Evolutionary conservation across 148 eudicot genomes (phyloP).

Genomic region (Hydrangea macrophylla): DNA sequence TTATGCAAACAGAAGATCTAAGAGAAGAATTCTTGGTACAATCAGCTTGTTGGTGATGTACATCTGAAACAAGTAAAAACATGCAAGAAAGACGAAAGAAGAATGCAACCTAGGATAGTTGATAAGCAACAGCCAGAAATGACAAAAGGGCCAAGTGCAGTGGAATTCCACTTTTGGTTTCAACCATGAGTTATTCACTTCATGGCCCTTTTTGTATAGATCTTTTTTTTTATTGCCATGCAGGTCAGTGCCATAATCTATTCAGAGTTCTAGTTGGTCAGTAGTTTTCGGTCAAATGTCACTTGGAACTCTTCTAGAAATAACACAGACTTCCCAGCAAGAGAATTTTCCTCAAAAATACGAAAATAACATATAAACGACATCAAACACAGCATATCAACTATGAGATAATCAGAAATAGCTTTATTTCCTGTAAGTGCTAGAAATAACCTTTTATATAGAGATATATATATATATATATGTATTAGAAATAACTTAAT

Average conservation of each 20-base stretch:
- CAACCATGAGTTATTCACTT: too few relatives aligned
- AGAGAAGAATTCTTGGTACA: background rate
- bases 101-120: slow-evolving; percentile 3
- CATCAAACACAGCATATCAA: background rate
- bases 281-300: too few relatives aligned
- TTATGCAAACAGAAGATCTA: background rate
- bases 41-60: background rate
- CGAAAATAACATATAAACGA: background rate
- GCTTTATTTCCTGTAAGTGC: too few relatives aligned
- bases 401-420: background rate
- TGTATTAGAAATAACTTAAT: too few relatives aligned
- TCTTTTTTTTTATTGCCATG: too few relatives aligned
- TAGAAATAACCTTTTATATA: too few relatives aligned
- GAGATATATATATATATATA: too few relatives aligned
- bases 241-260: too few relatives aligned
- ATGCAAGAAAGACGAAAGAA: slow-evolving; percentile 1
- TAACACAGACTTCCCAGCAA: too few relatives aligned
- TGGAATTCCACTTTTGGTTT: background rate
- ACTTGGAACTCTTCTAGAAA: background rate
- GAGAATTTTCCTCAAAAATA: background rate
- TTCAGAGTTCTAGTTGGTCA: too few relatives aligned
- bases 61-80: background rate
- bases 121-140: background rate
- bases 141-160: background rate
- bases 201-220: background rate